phyloP scores from a whole-genome alignment of 169 alveolate genomes.

The Plasmodium cynomolgi region DNA sequence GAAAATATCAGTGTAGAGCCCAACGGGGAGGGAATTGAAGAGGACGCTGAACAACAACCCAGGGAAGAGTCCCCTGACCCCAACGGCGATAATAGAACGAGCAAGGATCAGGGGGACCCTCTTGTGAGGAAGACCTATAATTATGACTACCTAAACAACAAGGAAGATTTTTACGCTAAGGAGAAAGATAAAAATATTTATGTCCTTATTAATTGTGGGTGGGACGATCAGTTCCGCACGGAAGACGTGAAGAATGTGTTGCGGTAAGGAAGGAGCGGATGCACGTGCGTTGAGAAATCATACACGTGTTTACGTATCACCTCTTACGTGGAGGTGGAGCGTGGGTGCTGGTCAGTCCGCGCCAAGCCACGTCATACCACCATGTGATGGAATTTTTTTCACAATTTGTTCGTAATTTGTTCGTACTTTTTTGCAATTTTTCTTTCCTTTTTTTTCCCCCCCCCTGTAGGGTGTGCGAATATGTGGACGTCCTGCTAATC shows the following conservation, averaged over 20 bases:
- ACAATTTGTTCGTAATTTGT: background rate
- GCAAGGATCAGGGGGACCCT: background rate
- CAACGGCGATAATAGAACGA: background rate
- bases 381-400: background rate
- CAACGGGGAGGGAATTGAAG: background rate
- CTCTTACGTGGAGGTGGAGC: background rate
- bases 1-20: background rate
- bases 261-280: conserved; percentile 27
- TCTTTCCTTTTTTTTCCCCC: background rate
- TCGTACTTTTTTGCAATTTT: background rate
- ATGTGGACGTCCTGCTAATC: conserved; percentile 23
- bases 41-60: background rate
- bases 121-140: conserved; percentile 25
- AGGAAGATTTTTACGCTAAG: conserved; percentile 52
- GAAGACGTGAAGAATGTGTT: conserved; percentile 40
- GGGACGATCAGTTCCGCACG: conserved; percentile 70
- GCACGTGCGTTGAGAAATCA: background rate
- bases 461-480: conserved; percentile 52
- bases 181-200: conserved; percentile 54
- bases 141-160: conserved; percentile 69
- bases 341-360: background rate
- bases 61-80: background rate
- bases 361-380: background rate
- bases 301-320: background rate
- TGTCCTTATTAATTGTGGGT: conserved; percentile 70